Conservation (phyloP, 1,284 basidiomycete species). For the Pterulicium gracile region DNA sequence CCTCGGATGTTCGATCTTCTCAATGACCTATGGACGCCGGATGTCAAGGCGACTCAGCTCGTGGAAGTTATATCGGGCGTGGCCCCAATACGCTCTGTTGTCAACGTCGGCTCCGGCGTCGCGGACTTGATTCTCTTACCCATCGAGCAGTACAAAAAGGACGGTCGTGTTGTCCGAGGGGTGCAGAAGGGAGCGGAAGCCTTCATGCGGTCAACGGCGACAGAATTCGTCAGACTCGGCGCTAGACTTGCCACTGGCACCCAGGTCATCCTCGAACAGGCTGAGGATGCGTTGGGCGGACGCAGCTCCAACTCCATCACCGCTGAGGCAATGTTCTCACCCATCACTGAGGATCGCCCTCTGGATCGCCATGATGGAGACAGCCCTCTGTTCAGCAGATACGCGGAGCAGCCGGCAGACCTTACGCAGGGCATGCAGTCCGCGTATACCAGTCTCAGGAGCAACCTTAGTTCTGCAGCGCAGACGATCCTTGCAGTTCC, state of each 20-base stretch:
- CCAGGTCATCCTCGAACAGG: slow-evolving; percentile 92
- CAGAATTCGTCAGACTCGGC: slow-evolving; percentile 93
- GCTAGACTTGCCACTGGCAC: slow-evolving; percentile 93
- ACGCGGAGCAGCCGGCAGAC: slow-evolving; percentile 82
- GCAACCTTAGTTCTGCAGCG: slow-evolving; percentile 85
- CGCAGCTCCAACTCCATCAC: slow-evolving; percentile 57
- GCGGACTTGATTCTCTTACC: slow-evolving; percentile 93
- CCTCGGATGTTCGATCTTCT: slow-evolving; percentile 79
- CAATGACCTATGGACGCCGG: slow-evolving; percentile 98
- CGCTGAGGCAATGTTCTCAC: slow-evolving; percentile 48
- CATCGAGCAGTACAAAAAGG: slow-evolving; percentile 95
- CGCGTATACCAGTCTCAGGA: slow-evolving; percentile 78
- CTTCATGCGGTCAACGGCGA: slow-evolving; percentile 88
- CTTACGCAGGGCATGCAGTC: slow-evolving; percentile 83
- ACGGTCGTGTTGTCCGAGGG: slow-evolving; percentile 86
- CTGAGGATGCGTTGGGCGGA: slow-evolving; percentile 85
- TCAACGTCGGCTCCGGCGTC: slow-evolving; percentile 94
- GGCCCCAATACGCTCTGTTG: slow-evolving; percentile 87
- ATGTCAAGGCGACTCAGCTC: slow-evolving; percentile 96
- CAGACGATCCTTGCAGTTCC: slow-evolving; percentile 98
- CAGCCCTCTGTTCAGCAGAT: slow-evolving; percentile 58
- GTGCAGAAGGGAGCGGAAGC: slow-evolving; percentile 90
- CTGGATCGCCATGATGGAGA: slow-evolving; percentile 21
- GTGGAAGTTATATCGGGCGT: slow-evolving; percentile 97
- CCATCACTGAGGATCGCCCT: slow-evolving; percentile 15